Base-by-base conservation (phyloP, 805 yeast genomes). In the Vanderwaltozyma tropicalis region DNA sequence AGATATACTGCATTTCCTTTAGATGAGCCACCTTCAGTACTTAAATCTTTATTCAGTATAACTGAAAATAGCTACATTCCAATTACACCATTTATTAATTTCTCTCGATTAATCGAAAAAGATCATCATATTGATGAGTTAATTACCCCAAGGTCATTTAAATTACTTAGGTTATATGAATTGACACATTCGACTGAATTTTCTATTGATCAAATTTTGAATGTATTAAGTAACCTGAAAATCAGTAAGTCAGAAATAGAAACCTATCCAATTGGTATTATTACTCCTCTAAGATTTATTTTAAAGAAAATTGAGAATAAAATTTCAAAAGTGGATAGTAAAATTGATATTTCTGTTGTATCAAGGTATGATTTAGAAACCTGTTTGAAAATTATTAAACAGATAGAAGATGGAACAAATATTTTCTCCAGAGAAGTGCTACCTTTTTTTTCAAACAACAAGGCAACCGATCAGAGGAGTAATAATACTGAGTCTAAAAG, bases 211-310 rank as follows among this genome's bases (percentile, higher is more conserved):
- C 76, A 77, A 41, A 67, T 85, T 19, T 71, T 83, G 1, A 76
- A 71, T 41, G 59, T 79, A 50, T 70, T 85, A 69, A 71, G 71
- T 9, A 78, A 74, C 25, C 69, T 71, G 42, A 71, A 69, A 4
- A 68, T 85, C 15, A 63, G 68, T 1, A 50, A 62, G 15, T 56
- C 61, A 4, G 76, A 71, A 34, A 55, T 86, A 5, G 83, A 81
- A 29, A 71, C 86, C 0, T 81, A 69, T 47, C 95, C 95, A 0
- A 59, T 76, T 2, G 95, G 95, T 0, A 64, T 87, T 1, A 59
- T 71, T 24, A 57, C 81, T 4, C 85, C 94, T 0, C 57, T 88
- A 34, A 74, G 73, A 43, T 86, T 77, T 41, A 71, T 77, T 1
- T 58, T 81, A 14, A 65, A 68, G 48, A 52, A 54, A 35, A 69